Evolutionary conservation across 2,329 filamentous ascomycete genomes (phyloP), one percentile per base, ranked within the genome.

Genomic region (Neofusicoccum laricinum): DNA sequence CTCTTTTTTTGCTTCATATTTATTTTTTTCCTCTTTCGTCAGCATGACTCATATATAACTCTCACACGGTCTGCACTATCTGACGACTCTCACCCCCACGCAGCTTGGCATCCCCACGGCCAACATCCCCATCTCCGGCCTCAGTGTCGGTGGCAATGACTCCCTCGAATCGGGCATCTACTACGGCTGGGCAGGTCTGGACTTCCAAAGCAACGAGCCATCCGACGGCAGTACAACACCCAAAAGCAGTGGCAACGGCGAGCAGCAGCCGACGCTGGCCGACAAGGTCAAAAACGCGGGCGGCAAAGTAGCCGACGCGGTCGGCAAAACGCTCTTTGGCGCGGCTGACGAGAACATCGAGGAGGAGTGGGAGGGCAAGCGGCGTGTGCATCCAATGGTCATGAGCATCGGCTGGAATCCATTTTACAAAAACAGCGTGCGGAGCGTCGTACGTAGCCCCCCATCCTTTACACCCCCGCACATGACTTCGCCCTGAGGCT

Each of bases 391-490:
- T 77, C 92, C 92, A 1, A 95, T 96, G 85, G 93, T 96, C 69
- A 91, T 97, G 89, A 92, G 88, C 66, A 94, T 97, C 69, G 95
- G 95, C 49, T 98, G 93, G 85, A 99, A 98, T 78, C 95, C 95
- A 0, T 98, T 93, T 80, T 99, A 97, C 85, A 93, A 93, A 76
- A 98, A 99, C 83, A 88, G 85, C 4, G 87, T 91, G 51, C 88
- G 92, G 67, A 92, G 87, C 67, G 93, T 95, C 73, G 84, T 82
- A 77, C 46, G 78, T 80, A 7, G 61, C 59, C 25, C 40, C 41
- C 32, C 46, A 32, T 12, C 58, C 36, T 65, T 32, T 25, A 12
- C 19, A 72, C 14, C 45, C 45, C 17, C 12, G n/a, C n/a, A n/a
- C n/a, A n/a, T n/a, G n/a, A n/a, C n/a, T n/a, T n/a, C 25, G 25